These are phyloP conservation scores for Canavalia ensiformis DNA, from an alignment of 306 rosid genomes.

Conservation along the genomic window DNA sequence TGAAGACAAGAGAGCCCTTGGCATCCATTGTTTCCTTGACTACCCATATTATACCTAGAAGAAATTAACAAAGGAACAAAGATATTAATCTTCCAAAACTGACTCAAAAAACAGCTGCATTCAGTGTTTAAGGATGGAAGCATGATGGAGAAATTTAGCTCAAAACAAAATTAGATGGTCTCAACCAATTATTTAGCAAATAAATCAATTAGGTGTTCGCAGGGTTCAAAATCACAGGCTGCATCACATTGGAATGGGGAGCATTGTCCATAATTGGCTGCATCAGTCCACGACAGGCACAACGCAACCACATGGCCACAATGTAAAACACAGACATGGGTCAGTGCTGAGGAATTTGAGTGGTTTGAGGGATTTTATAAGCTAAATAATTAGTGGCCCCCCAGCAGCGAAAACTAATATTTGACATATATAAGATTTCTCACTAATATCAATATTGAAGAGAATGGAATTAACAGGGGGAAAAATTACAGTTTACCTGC, in stretches of 20 bases:
- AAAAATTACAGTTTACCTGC: not conserved
- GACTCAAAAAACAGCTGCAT: constrained; percentile 3
- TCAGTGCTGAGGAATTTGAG: not conserved
- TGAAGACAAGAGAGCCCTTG: not conserved
- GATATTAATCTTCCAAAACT: constrained; percentile 1
- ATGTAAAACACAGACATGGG: not conserved
- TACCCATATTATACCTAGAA: not conserved
- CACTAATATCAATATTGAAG: not conserved
- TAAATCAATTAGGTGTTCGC: not conserved
- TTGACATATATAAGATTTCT: constrained; percentile 11
- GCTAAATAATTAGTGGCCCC: not conserved
- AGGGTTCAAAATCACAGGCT: not conserved
- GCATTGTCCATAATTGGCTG: no score
- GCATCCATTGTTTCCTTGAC: not conserved
- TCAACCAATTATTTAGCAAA: constrained; percentile 15
- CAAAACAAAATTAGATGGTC: constrained; percentile 16
- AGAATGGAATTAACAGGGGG: not conserved
- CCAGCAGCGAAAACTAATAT: constrained; percentile 12
- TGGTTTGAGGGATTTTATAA: constrained; percentile 5
- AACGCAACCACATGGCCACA: not conserved
- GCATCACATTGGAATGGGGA: not conserved
- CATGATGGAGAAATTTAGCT: constrained; percentile 13
- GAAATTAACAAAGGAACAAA: not conserved
- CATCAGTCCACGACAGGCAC: not conserved
- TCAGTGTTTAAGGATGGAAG: constrained; percentile 6